These are phyloP conservation scores for Umbelopsis sp. DNA, from an alignment of 192 early-diverging fungal genomes.

Conservation along the genomic window DNA sequence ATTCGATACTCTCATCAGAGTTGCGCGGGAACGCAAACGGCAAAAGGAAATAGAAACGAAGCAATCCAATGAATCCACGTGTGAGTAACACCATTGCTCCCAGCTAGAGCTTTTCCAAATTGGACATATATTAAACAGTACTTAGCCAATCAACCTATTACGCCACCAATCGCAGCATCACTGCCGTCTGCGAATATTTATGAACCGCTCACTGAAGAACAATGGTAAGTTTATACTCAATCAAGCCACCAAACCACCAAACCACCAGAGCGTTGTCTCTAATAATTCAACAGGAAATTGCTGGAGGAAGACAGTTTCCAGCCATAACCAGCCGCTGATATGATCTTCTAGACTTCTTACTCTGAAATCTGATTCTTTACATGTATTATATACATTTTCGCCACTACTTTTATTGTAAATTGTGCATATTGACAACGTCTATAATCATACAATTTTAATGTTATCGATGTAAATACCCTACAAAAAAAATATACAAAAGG, in stretches of 20 bases:
- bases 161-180: no score
- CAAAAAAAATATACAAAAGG: neutral
- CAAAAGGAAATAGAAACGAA: neutral
- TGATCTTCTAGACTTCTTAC: no score
- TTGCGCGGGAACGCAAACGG: neutral
- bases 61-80: neutral
- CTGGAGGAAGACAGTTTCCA: neutral
- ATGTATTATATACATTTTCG: neutral
- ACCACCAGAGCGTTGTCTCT: no score
- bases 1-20: constrained; percentile 1
- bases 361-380: neutral
- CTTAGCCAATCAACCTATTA: no score
- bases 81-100: neutral
- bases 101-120: neutral
- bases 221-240: no score
- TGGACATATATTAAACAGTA: no score
- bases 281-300: no score
- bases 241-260: no score
- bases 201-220: no score
- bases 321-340: neutral
- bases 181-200: no score
- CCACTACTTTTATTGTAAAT: neutral
- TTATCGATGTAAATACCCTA: constrained; percentile 13
- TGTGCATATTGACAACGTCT: neutral
- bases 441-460: no score